A percentile compares a stretch with the other conserved stretches of the same genome.
phyloP scores from a whole-genome alignment of 345 rosid species.

The Gossypium anomalum region DNA sequence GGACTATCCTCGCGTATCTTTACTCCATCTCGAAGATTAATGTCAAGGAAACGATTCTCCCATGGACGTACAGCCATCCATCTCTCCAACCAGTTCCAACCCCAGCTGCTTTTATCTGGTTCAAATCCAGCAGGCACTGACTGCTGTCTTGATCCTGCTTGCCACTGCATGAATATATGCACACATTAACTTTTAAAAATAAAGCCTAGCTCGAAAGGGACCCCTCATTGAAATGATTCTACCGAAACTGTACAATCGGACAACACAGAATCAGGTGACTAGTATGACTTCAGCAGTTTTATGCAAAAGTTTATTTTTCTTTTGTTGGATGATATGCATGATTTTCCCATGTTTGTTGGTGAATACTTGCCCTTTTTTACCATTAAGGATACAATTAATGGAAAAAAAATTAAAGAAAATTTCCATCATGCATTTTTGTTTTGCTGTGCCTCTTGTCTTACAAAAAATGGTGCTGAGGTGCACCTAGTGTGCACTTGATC shows the following conservation, averaged over 20 bases:
- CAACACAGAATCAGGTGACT: background rate
- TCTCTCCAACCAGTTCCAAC: constrained; percentile 99
- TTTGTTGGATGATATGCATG: no score
- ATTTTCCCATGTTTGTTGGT: no score
- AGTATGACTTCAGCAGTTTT: background rate
- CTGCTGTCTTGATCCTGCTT: constrained; percentile 80
- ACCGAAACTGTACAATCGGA: background rate
- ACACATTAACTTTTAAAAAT: constrained; percentile 3
- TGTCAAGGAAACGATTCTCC: constrained; percentile 96
- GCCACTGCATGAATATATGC: constrained; percentile 59
- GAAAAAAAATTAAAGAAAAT: no score
- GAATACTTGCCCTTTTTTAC: no score
- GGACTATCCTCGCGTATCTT: constrained; percentile 48
- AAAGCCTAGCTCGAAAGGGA: background rate
- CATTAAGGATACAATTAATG: no score
- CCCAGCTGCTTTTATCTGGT: constrained; percentile 98
- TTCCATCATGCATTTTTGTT: no score
- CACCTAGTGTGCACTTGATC: no score
- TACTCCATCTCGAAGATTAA: constrained; percentile 72
- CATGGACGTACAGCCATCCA: constrained; percentile 99
- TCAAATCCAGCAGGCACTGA: constrained; percentile 58
- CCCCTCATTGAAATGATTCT: background rate
- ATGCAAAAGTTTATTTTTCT: no score
- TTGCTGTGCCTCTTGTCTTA: no score
- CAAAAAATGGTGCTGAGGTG: no score